Evolutionary conservation across 2,329 filamentous ascomycete genomes (phyloP).

Genomic region (Scolecobasidium constrictum): DNA sequence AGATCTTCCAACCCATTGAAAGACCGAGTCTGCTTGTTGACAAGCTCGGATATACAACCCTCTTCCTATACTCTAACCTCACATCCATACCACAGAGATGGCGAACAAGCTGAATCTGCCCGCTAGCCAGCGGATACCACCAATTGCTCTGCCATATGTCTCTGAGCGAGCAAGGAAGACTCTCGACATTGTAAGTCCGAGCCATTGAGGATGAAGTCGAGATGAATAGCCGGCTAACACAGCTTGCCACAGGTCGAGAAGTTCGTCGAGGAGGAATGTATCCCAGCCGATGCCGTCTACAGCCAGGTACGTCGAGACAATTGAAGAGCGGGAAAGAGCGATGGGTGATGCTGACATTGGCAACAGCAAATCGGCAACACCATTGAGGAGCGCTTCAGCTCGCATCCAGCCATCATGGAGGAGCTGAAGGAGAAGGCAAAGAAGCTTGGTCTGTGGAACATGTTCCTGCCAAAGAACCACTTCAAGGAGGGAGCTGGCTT

Average conservation of each 20-base stretch:
- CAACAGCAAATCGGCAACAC: slow-evolving; percentile 28
- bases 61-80: neutral
- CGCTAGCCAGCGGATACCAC: slow-evolving; percentile 11
- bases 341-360: slow-evolving; percentile 18
- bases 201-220: neutral
- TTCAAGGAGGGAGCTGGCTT: slow-evolving; percentile 93
- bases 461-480: slow-evolving; percentile 92
- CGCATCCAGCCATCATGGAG: slow-evolving; percentile 72
- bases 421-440: slow-evolving; percentile 77
- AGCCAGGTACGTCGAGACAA: slow-evolving; percentile 33
- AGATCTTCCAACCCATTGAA: too few relatives aligned
- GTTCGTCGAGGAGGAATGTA: slow-evolving; percentile 91
- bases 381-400: slow-evolving; percentile 60
- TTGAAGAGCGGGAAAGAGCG: slow-evolving; percentile 72
- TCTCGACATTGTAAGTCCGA: slow-evolving; percentile 11
- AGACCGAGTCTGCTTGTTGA: too few relatives aligned
- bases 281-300: slow-evolving; percentile 65
- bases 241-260: slow-evolving; percentile 61
- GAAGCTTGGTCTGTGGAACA: slow-evolving; percentile 87
- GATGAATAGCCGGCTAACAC: slow-evolving; percentile 4
- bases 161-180: slow-evolving; percentile 10
- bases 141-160: slow-evolving; percentile 10
- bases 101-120: slow-evolving; percentile 3
- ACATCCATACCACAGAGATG: neutral
- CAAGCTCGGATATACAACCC: too few relatives aligned